A percentile compares a stretch with the other conserved stretches of the same genome.
phyloP scores from a whole-genome alignment of 257 asterid species.

The Coffea canephora region DNA sequence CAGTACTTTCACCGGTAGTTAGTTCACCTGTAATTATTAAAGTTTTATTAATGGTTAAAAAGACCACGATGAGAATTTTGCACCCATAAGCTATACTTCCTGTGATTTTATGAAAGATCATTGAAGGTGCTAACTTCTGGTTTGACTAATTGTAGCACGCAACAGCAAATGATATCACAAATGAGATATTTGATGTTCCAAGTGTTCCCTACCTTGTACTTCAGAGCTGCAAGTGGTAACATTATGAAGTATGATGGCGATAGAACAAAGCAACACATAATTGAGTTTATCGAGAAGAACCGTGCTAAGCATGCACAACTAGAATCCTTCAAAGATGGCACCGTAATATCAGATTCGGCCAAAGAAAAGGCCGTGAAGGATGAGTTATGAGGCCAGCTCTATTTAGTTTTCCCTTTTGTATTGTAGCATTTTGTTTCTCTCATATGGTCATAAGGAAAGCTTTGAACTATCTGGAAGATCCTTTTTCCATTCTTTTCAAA shows the following conservation, averaged over 20 bases:
- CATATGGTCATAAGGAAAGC: no score
- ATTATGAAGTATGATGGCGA: constrained; percentile 51
- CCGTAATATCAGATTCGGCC: not conserved
- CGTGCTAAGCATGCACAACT: constrained; percentile 38
- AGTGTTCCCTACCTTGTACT: constrained; percentile 78
- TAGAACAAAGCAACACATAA: constrained; percentile 68
- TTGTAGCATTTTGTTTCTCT: not conserved
- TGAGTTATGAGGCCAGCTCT: constrained; percentile 51
- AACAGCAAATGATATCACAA: constrained; percentile 69
- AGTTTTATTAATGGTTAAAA: not conserved
- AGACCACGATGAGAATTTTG: not conserved
- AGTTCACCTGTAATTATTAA: no score
- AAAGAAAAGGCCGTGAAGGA: constrained; percentile 31
- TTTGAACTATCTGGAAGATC: no score
- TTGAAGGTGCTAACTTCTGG: not conserved
- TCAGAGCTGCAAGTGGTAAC: constrained; percentile 63
- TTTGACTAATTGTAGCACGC: constrained; percentile 46
- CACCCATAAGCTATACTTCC: no score
- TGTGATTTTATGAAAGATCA: not conserved
- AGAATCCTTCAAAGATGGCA: constrained; percentile 24
- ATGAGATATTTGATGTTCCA: constrained; percentile 48
- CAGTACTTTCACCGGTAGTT: no score
- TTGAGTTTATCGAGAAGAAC: constrained; percentile 48
- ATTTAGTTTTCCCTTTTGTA: not conserved
- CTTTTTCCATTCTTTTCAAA: no score